Evolutionary conservation across 108 stramenopile species (phyloP).

Genomic region (Bacterosira constricta): DNA sequence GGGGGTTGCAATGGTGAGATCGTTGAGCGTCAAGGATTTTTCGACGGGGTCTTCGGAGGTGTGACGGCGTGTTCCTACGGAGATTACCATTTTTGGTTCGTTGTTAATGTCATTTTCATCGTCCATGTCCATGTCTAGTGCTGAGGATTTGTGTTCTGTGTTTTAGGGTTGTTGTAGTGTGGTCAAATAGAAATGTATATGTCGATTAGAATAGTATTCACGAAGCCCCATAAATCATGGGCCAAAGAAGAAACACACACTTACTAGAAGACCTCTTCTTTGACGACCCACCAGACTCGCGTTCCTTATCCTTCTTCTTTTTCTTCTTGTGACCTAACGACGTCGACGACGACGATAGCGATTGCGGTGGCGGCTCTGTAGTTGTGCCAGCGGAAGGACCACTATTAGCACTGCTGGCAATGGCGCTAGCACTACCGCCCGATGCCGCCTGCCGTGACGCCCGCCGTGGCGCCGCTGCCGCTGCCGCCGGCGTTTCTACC

Average conservation of each 20-base stretch:
- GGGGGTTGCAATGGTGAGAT: background rate
- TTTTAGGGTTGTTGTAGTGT: background rate
- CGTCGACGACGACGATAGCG: too few species aligned
- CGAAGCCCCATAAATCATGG: too few species aligned
- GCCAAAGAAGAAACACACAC: background rate
- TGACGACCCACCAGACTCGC: background rate
- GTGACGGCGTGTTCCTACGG: constrained; percentile 4
- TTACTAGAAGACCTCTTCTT: background rate
- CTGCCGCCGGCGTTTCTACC: too few species aligned
- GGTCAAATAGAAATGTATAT: background rate
- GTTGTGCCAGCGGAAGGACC: too few species aligned
- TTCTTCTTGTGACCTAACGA: too few species aligned
- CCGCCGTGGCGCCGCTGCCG: too few species aligned
- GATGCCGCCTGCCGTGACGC: too few species aligned
- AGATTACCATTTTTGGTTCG: constrained; percentile 23
- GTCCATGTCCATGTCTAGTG: background rate
- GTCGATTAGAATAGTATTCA: background rate
- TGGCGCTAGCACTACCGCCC: too few species aligned
- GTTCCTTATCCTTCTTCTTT: background rate
- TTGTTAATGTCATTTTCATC: background rate
- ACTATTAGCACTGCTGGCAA: too few species aligned
- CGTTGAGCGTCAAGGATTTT: background rate
- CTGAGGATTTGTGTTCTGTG: too few species aligned
- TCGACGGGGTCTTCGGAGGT: background rate
- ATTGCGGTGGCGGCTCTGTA: too few species aligned